Conservation (phyloP, 2,329 filamentous ascomycete species). For the Saccharata proteae region DNA sequence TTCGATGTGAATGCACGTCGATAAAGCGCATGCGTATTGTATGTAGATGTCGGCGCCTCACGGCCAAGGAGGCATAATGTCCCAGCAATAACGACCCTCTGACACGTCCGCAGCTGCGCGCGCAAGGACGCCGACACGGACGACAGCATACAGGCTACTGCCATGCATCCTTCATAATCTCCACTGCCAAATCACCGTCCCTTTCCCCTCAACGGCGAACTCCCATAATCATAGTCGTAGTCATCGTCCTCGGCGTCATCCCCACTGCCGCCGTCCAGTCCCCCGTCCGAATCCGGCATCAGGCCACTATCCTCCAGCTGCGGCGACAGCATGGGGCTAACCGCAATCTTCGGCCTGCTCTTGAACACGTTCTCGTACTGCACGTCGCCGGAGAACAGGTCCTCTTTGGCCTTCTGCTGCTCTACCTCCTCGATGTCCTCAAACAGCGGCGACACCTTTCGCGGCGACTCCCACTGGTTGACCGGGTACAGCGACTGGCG, state of each 20-base stretch:
- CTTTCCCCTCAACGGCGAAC: conserved; percentile 19
- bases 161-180: too few species aligned
- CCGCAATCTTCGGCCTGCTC: conserved; percentile 67
- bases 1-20: too few species aligned
- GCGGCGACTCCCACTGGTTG: conserved; percentile 45
- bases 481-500: conserved; percentile 33
- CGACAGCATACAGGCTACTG: too few species aligned
- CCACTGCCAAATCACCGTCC: not conserved
- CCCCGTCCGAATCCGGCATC: conserved; percentile 8
- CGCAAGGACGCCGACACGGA: too few species aligned
- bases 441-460: conserved; percentile 19
- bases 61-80: too few species aligned
- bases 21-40: too few species aligned
- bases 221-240: conserved; percentile 16
- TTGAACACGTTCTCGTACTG: conserved; percentile 79
- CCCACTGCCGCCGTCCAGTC: conserved; percentile 4
- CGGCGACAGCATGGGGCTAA: conserved; percentile 48
- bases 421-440: conserved; percentile 18
- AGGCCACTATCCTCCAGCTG: conserved; percentile 6
- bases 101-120: too few species aligned
- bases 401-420: conserved; percentile 47
- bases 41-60: too few species aligned
- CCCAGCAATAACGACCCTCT: too few species aligned
- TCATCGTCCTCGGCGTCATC: conserved; percentile 5
- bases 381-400: conserved; percentile 56